A percentile compares a stretch with the other conserved stretches of the same genome.
Evolutionary conservation across 78 protist species (phyloP).

Genomic region (Dictyostelium firmibasis): DNA sequence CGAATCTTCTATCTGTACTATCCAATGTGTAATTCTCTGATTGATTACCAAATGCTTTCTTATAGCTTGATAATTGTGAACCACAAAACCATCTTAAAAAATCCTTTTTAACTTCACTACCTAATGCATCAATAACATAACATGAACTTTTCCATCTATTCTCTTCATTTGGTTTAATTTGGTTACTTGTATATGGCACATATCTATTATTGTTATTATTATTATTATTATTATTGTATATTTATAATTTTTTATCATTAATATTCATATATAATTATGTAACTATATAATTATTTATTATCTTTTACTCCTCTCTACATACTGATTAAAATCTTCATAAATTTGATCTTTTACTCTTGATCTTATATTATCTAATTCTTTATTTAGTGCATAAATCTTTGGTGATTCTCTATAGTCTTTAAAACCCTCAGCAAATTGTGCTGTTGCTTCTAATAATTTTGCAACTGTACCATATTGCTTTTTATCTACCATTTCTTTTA

Average conservation of each 20-base stretch:
- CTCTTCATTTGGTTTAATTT: constrained; percentile 39
- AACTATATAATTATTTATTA: too few species aligned
- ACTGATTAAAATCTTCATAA: constrained; percentile 57
- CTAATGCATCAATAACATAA: constrained; percentile 72
- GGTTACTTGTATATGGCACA: constrained; percentile 46
- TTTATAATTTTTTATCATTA: too few species aligned
- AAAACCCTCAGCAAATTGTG: constrained; percentile 60
- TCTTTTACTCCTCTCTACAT: neutral
- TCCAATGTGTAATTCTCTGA: constrained; percentile 41
- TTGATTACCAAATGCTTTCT: constrained; percentile 22
- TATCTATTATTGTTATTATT: too few species aligned
- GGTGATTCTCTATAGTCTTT: constrained; percentile 72
- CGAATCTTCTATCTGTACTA: constrained; percentile 55
- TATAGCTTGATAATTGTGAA: constrained; percentile 26
- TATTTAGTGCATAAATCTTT: constrained; percentile 48
- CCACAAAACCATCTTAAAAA: constrained; percentile 77
- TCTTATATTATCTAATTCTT: constrained; percentile 66
- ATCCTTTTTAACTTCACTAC: constrained; percentile 38
- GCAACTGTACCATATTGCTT: constrained; percentile 65
- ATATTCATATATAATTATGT: too few species aligned
- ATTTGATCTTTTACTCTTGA: constrained; percentile 49
- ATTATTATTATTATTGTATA: too few species aligned
- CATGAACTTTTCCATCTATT: constrained; percentile 74
- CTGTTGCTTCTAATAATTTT: constrained; percentile 56
- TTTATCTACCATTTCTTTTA: constrained; percentile 52